Evolutionary conservation across 2,329 filamentous ascomycete genomes (phyloP), one percentile per base, ranked within the genome.

Genomic region (Penicillium sp.): DNA sequence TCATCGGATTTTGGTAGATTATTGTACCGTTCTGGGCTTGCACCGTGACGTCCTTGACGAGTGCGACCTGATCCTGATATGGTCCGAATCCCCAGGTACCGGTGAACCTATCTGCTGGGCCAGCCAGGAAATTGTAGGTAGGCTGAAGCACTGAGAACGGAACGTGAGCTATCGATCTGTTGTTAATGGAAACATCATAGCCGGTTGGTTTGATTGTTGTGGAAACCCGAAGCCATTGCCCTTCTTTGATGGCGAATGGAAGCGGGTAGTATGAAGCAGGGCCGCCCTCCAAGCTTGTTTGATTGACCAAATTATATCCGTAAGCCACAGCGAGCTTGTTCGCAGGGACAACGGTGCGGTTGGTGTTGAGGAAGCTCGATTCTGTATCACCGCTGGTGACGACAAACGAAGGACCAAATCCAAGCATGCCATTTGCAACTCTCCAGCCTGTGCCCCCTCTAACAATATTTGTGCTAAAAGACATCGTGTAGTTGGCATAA

Each of bases 331-430:
- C 24, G 9, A 53, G 21, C 27, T 27, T 53, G 29, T 52, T 52
- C 16, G 24, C 38, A 5, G 49, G 45, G 5, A 56, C 18, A 5
- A 47, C 9, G 6, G 54, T 56, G 22, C 40, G 47, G 22, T 56
- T 52, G 36, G 49, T 42, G 36, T 44, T 56, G 34, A 46, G 21
- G 21, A 61, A 52, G 1, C 38, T 51, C 6, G 51, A 51, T 2
- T 21, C 40, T 7, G 48, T 4, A 43, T 52, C 55, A 47, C 55
- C 51, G 24, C 47, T 55, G 9, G 58, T 55, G 3, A 61, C 34
- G 21, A 61, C 53, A 39, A 59, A 59, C 16, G 56, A 61, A n/a
- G 56, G 49, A n/a, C 58, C 58, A 21, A 55, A 61, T 6, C 47
- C 54, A n/a, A 50, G 49, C 0, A 56, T 43, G 7, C 56, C 58